These are phyloP conservation scores for Raphanus raphanistrum DNA, from an alignment of 345 rosid genomes.

Conservation along the genomic window DNA sequence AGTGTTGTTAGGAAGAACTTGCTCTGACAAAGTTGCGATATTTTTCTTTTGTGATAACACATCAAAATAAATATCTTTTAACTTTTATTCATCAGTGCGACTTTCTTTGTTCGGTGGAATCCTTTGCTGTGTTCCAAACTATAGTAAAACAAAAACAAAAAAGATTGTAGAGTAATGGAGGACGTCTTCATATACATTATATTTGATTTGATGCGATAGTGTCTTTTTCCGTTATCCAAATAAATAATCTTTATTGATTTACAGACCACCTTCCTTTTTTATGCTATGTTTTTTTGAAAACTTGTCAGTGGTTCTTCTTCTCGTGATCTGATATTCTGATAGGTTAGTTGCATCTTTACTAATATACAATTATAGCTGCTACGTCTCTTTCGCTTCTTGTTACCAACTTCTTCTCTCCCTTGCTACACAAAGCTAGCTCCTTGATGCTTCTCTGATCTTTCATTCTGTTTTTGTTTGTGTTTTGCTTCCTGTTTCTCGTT, in stretches of 20 bases:
- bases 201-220: too few species aligned
- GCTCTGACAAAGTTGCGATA: constrained; percentile 20
- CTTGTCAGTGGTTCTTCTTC: constrained; percentile 17
- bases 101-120: constrained; percentile 36
- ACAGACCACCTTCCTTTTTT: not conserved
- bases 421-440: not conserved
- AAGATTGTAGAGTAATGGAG: constrained; percentile 13
- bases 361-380: constrained; percentile 22
- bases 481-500: not conserved
- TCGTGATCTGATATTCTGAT: constrained; percentile 30
- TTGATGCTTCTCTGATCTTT: constrained; percentile 22
- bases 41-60: constrained; percentile 4
- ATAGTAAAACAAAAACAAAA: not conserved
- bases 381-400: constrained; percentile 31
- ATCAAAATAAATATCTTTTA: constrained; percentile 1
- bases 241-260: not conserved
- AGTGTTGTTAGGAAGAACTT: not conserved
- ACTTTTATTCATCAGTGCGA: constrained; percentile 28
- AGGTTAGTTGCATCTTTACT: constrained; percentile 31
- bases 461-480: not conserved
- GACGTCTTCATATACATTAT: too few species aligned
- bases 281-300: constrained; percentile 12
- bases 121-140: constrained; percentile 33
- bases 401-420: constrained; percentile 13
- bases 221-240: too few species aligned